Conservation (phyloP, 129 eudicot species). For the Flaveria linearis region DNA sequence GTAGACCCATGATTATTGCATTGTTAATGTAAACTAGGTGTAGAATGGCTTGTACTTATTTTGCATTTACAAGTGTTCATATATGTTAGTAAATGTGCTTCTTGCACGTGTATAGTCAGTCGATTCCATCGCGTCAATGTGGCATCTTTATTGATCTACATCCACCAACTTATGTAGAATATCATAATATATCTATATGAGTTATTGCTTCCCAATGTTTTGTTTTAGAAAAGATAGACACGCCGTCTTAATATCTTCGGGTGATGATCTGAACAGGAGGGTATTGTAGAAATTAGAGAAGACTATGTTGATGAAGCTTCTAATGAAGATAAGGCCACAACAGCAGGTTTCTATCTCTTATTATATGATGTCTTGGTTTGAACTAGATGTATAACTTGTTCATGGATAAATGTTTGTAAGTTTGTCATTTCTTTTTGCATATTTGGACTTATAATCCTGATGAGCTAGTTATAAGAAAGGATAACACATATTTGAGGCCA, state of each 20-base stretch:
- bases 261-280: constrained; percentile 60
- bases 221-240: constrained; percentile 5
- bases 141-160: too few species aligned
- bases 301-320: constrained; percentile 67
- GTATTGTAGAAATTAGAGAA: constrained; percentile 88
- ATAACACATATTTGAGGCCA: not conserved
- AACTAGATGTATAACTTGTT: constrained; percentile 16
- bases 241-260: constrained; percentile 5
- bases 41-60: not conserved
- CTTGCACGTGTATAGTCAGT: not conserved
- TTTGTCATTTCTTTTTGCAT: constrained; percentile 11
- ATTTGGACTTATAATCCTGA: not conserved
- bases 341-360: constrained; percentile 43
- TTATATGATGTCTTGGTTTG: constrained; percentile 12
- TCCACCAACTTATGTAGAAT: not conserved
- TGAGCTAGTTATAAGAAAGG: not conserved
- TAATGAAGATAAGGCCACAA: constrained; percentile 22
- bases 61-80: not conserved
- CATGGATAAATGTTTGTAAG: not conserved
- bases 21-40: too few species aligned
- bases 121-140: not conserved
- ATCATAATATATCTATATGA: not conserved
- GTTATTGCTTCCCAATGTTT: not conserved
- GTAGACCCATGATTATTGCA: too few species aligned
- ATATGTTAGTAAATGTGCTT: constrained; percentile 8